Evolutionary conservation across 495 filamentous ascomycete genomes (phyloP).

Genomic region (Tuber brumale): DNA sequence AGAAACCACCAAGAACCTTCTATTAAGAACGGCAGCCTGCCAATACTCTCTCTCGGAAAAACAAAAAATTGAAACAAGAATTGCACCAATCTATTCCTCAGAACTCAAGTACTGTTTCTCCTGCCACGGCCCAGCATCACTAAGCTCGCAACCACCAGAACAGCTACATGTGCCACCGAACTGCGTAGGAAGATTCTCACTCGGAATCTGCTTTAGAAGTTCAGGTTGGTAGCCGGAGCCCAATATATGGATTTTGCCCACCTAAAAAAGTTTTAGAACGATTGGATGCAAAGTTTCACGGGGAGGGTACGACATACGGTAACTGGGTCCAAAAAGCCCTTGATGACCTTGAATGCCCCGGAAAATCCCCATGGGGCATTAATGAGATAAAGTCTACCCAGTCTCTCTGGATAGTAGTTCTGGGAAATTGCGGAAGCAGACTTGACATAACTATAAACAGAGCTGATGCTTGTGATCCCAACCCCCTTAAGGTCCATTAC

Average conservation of each 20-base stretch:
- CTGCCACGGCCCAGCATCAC: conserved; percentile 88
- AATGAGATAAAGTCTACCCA: conserved; percentile 81
- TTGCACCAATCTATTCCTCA: background rate
- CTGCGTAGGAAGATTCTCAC: conserved; percentile 79
- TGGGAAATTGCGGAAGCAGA: conserved; percentile 64
- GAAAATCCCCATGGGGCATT: conserved; percentile 95
- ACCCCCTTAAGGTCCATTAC: conserved; percentile 97
- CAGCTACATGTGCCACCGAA: conserved; percentile 85
- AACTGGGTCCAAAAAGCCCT: conserved; percentile 89
- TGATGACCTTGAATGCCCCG: conserved; percentile 72
- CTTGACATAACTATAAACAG: conserved; percentile 67
- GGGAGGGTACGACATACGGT: conserved; percentile 47
- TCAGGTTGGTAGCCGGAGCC: conserved; percentile 74
- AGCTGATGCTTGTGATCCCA: conserved; percentile 66
- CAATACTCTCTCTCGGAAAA: background rate
- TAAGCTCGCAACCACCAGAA: conserved; percentile 73
- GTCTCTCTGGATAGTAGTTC: conserved; percentile 93
- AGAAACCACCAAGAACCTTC: background rate
- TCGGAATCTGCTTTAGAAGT: conserved; percentile 73
- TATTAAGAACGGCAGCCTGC: background rate
- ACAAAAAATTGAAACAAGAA: background rate
- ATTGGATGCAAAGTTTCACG: background rate
- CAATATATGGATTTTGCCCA: conserved; percentile 89
- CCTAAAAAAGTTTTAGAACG: conserved; percentile 40
- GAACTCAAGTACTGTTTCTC: conserved; percentile 55